Base-by-base conservation (phyloP, 495 filamentous ascomycete genomes). In the Xylaria longipes region DNA sequence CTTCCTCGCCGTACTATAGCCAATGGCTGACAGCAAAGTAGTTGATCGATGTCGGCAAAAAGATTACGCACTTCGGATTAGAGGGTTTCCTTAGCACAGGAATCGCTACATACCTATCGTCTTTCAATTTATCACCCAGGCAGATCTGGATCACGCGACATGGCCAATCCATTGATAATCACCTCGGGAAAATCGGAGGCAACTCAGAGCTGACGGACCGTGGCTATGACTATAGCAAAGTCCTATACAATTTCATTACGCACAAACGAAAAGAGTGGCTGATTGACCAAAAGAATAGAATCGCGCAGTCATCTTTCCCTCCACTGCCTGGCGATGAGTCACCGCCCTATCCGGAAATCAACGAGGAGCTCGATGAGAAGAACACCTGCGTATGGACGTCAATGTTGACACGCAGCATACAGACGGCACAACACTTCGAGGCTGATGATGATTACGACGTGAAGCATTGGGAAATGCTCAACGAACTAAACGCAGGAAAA, bases 111-210 rank as follows among this genome's bases (percentile, higher is more conserved):
- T 99, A 98, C 75, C 86, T 98, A 2, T 89, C 95, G 8, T 98
- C 97, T 69, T 99, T 99, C 85, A 98, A 98, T 73, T 86, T 99
- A 22, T 93, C 96, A 0, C 94, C 96, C 0, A 87, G 96, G 37
- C 95, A 97, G 78, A 98, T 99, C 67, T 99, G 96, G 96, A 95
- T 99, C 77, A 99, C 96, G 0, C 87, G 96, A 33, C 96, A 99
- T 75, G 95, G 96, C 41, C 91, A 95, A 81, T 95, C 91, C 65
- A 35, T 85, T 60, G 95, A 98, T 75, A 97, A 98, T 78, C 83
- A 90, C 69, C 80, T 86, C 0, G 92, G 93, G 58, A 94, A 91
- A 71, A 92, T 97, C 56, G 95, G 94, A 6, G 94, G 95, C 25
- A 91, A 98, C 77, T 93, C 93, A 1, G 87, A 91, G 70, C 86